Evolutionary conservation across 2,329 filamentous ascomycete species (phyloP), one percentile per base, ranked within the genome.

Genomic region (Cadophora sp.): DNA sequence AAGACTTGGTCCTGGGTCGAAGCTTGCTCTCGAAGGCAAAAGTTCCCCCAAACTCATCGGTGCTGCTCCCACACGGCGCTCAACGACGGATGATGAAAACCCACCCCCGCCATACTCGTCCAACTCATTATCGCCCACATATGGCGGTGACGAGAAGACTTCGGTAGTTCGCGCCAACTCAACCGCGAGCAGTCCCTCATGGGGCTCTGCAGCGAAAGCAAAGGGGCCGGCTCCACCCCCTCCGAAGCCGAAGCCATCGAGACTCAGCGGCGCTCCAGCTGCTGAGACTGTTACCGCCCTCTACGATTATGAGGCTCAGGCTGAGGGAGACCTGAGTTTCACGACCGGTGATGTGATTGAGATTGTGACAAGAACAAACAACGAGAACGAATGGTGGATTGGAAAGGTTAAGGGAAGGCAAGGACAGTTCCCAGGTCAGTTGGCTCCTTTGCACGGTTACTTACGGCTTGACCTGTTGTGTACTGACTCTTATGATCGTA

Each of bases 381-480:
- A 97, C 75, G 90, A 93, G 61, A 98, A 99, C 73, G 96, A 99
- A 80, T 99, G 96, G 96, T 99, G 96, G 96, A 90, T 85, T 9
- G 96, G 96, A 45, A 92, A 88, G 77, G 77, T 97, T 63, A 84
- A 91, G 67, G 93, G 91, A 59, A 91, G 90, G 80, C 83, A 92
- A 76, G 96, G 96, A 30, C 95, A 98, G 77, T 99, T 99, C 79
- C 96, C 96, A 81, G 96, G 96, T 97, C 84, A 77, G 88, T 68
- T 50, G 36, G 33, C 16, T 22, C 9, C 47, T 43, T 20, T 50
- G 20, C 11, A 48, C 55, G 51, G 56, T 39, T 55, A 59, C 3
- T 18, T 16, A 63, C 18, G 53, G 48, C 45, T 43, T 48, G 51
- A 33, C 3, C 48, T 22, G 43, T 69, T 55, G 66, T 75, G 68